These are phyloP conservation scores for Centella asiatica DNA, from an alignment of 129 eudicot species.

Conservation along the genomic window DNA sequence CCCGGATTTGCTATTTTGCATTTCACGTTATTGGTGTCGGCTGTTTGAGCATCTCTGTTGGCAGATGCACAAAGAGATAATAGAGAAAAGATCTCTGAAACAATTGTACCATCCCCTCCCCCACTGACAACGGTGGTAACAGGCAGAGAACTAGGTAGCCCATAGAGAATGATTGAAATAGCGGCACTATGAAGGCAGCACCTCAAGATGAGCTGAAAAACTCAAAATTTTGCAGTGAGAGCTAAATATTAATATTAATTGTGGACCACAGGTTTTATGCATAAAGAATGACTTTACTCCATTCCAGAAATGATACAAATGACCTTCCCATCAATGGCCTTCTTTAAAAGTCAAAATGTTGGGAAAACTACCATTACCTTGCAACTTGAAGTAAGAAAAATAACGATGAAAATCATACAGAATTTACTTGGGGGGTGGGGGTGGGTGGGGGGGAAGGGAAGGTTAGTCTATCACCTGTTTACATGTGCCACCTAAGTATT, in stretches of 20 bases:
- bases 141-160: conserved; percentile 90
- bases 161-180: conserved; percentile 64
- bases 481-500: too few relatives aligned
- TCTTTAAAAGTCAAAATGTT: too few relatives aligned
- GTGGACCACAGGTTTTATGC: too few relatives aligned
- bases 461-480: too few relatives aligned
- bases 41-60: conserved; percentile 43
- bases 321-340: too few relatives aligned
- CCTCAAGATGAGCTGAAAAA: conserved; percentile 74
- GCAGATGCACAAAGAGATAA: conserved; percentile 66
- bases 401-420: background rate
- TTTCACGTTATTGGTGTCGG: conserved; percentile 48
- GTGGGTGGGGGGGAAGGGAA: too few relatives aligned
- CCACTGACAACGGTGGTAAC: conserved; percentile 95
- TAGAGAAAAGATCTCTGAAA: conserved; percentile 80
- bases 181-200: conserved; percentile 70
- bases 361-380: background rate
- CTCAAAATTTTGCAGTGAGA: conserved; percentile 11
- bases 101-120: conserved; percentile 85
- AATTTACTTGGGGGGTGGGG: too few relatives aligned
- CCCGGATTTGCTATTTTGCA: conserved; percentile 44
- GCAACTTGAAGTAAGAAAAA: background rate
- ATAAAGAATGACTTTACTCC: too few relatives aligned
- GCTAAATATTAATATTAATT: too few relatives aligned
- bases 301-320: too few relatives aligned